Conservation (phyloP, 2,329 filamentous ascomycete species). For the Metarhizium rileyi region DNA sequence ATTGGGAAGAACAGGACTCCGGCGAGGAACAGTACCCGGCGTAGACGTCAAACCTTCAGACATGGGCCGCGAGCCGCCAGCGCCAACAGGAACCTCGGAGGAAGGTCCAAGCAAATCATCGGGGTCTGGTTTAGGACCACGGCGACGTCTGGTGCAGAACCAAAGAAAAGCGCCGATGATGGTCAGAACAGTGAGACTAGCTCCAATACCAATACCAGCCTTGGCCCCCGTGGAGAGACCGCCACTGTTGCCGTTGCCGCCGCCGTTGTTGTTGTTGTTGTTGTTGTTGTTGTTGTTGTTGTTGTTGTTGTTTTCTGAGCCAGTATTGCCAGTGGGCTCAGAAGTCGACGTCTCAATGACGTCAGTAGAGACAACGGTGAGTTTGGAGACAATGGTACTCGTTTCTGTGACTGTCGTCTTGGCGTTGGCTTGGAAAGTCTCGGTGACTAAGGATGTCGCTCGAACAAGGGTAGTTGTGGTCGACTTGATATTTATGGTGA, state of each 20-base stretch:
- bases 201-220: constrained; percentile 33
- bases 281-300: constrained; percentile 10
- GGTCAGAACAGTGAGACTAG: constrained; percentile 25
- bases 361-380: constrained; percentile 23
- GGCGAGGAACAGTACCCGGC: constrained; percentile 17
- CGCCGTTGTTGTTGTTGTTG: constrained; percentile 10
- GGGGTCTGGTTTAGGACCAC: constrained; percentile 22
- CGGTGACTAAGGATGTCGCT: constrained; percentile 21
- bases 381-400: constrained; percentile 26
- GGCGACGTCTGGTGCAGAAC: constrained; percentile 22
- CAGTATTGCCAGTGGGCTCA: constrained; percentile 16
- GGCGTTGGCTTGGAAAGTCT: constrained; percentile 25
- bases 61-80: constrained; percentile 19
- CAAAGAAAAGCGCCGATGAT: constrained; percentile 20
- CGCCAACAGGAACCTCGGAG: constrained; percentile 32
- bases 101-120: constrained; percentile 30
- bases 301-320: constrained; percentile 12
- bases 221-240: constrained; percentile 33
- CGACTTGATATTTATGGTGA: constrained; percentile 21
- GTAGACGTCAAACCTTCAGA: constrained; percentile 17
- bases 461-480: constrained; percentile 22
- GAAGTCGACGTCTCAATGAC: constrained; percentile 19
- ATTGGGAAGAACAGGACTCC: constrained; percentile 15
- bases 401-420: constrained; percentile 28
- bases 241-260: no score